Evolutionary conservation across 1,284 basidiomycete genomes (phyloP).

Genomic region (Moesziomyces aphidis): DNA sequence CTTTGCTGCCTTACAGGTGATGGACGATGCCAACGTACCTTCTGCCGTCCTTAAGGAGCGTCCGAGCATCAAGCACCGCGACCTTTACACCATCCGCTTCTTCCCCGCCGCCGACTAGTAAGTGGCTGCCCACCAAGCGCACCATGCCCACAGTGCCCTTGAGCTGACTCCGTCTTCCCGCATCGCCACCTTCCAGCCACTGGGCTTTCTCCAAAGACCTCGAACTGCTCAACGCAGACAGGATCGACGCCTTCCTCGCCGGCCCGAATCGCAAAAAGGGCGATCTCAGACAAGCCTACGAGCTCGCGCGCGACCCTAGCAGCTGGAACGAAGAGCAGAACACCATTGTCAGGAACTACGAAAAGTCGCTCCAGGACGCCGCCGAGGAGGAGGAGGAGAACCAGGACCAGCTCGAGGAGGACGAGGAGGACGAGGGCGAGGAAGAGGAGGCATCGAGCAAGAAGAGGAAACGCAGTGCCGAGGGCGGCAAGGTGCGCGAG

Average conservation of each 20-base stretch:
- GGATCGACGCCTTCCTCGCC: constrained; percentile 85
- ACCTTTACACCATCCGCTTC: constrained; percentile 83
- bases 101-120: constrained; percentile 92
- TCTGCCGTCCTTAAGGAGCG: constrained; percentile 76
- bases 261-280: constrained; percentile 78
- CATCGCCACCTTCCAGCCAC: constrained; percentile 72
- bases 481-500: constrained; percentile 38
- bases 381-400: constrained; percentile 71
- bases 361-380: constrained; percentile 73
- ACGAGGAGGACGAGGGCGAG: constrained; percentile 77
- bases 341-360: constrained; percentile 46
- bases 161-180: constrained; percentile 4
- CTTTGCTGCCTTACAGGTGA: constrained; percentile 72
- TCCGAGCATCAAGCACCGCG: constrained; percentile 77
- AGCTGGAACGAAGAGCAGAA: constrained; percentile 68
- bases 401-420: constrained; percentile 71
- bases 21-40: constrained; percentile 78
- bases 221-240: constrained; percentile 79
- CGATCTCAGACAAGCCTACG: constrained; percentile 83
- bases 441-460: constrained; percentile 70
- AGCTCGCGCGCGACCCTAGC: constrained; percentile 82
- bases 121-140: constrained; percentile 67
- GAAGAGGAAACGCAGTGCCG: constrained; percentile 42
- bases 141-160: constrained; percentile 2
- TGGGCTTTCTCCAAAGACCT: constrained; percentile 88